Percentiles rank a stretch among this genome's conserved stretches.
Evolutionary conservation across 345 rosid genomes (phyloP).

Genomic region (Geranium brycei): DNA sequence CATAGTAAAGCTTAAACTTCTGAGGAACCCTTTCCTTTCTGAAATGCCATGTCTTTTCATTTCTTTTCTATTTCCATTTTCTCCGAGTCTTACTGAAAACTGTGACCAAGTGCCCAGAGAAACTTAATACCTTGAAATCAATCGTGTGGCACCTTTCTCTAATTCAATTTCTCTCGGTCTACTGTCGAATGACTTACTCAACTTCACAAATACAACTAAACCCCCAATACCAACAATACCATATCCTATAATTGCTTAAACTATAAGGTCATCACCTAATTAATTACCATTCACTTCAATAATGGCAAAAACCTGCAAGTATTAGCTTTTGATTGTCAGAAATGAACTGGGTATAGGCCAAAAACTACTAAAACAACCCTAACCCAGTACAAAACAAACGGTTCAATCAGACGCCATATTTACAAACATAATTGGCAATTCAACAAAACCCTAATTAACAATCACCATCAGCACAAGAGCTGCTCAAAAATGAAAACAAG

Average conservation of each 20-base stretch:
- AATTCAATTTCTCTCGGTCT: background rate
- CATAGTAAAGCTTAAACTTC: too few species aligned
- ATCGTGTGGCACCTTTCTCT: background rate
- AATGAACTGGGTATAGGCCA: too few species aligned
- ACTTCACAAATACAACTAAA: too few species aligned
- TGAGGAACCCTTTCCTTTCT: too few species aligned
- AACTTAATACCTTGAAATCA: background rate
- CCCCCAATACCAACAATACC: background rate
- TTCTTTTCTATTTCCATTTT: background rate
- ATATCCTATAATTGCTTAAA: background rate
- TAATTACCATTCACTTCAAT: background rate
- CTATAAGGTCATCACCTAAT: background rate
- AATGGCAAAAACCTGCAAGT: background rate
- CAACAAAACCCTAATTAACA: background rate
- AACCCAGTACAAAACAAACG: background rate
- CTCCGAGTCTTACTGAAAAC: background rate
- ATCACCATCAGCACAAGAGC: background rate
- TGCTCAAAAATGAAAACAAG: background rate
- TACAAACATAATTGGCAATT: background rate
- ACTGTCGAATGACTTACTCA: background rate
- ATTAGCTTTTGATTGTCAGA: too few species aligned
- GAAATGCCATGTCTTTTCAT: too few species aligned
- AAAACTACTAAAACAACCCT: too few species aligned
- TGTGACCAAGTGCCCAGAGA: background rate
- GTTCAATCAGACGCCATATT: background rate